Evolutionary conservation across 179 eudicot species (phyloP).

Genomic region (Beta corolliflora): DNA sequence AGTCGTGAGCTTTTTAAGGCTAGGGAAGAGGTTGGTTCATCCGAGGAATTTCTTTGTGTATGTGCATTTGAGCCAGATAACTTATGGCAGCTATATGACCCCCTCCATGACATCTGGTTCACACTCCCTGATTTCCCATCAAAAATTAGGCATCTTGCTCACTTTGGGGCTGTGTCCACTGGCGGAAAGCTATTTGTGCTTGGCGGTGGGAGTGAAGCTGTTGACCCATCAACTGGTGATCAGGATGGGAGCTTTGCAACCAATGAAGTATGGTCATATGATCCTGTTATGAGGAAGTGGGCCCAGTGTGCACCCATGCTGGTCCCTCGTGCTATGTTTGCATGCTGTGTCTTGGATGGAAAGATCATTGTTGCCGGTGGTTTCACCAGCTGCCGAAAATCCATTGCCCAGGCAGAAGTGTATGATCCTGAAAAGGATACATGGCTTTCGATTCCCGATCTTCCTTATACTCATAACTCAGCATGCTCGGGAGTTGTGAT

Average conservation of each 20-base stretch:
- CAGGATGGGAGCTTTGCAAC: constrained; percentile 92
- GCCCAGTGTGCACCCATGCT: constrained; percentile 70
- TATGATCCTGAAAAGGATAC: constrained; percentile 78
- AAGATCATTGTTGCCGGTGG: constrained; percentile 95
- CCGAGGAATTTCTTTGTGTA: constrained; percentile 77
- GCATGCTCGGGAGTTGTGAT: constrained; percentile 85
- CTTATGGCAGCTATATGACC: constrained; percentile 87
- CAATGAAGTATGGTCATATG: constrained; percentile 91
- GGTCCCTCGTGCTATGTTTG: constrained; percentile 91
- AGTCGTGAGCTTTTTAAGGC: constrained; percentile 82
- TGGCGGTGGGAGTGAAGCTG: constrained; percentile 95
- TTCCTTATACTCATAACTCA: constrained; percentile 67
- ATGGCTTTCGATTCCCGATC: constrained; percentile 78
- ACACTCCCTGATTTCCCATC: constrained; percentile 87
- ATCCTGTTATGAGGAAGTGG: constrained; percentile 69
- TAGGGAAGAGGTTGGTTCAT: constrained; percentile 65
- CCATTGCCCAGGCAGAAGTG: constrained; percentile 76
- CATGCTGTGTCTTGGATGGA: constrained; percentile 79
- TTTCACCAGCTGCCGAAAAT: constrained; percentile 79
- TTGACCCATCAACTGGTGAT: constrained; percentile 89
- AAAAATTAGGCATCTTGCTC: constrained; percentile 76
- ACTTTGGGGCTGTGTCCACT: constrained; percentile 75
- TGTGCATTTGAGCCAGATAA: constrained; percentile 95
- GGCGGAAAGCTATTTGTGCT: constrained; percentile 83
- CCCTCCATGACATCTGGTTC: constrained; percentile 69